Evolutionary conservation across 2,329 filamentous ascomycete genomes (phyloP).

Genomic region (Zymoseptoria pseudotritici): DNA sequence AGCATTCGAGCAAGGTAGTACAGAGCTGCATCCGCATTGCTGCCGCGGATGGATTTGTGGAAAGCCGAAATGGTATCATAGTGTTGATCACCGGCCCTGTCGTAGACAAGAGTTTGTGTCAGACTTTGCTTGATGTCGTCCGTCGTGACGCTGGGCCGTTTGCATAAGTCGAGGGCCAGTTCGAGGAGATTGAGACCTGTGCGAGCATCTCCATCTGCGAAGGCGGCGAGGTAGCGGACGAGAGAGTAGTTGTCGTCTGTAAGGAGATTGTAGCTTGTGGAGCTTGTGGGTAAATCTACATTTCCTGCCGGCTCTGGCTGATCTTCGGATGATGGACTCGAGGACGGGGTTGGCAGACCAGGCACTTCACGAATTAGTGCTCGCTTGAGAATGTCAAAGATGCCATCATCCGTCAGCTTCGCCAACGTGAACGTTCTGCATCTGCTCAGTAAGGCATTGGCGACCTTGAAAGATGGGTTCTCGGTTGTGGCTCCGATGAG

Average conservation of each 20-base stretch:
- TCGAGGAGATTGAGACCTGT: conserved; percentile 90
- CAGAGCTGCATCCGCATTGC: conserved; percentile 75
- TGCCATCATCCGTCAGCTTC: conserved; percentile 64
- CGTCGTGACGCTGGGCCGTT: conserved; percentile 56
- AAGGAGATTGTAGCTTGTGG: conserved; percentile 39
- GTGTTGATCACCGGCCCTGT: conserved; percentile 89
- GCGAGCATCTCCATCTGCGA: conserved; percentile 86
- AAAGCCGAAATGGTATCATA: conserved; percentile 97
- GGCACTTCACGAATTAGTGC: conserved; percentile 50
- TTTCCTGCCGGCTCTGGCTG: not conserved
- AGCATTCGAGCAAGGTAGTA: conserved; percentile 97
- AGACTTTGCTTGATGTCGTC: conserved; percentile 72
- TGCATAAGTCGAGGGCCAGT: conserved; percentile 71
- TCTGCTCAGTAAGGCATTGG: conserved; percentile 76
- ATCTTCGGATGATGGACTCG: conserved; percentile 20
- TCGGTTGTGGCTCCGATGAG: conserved; percentile 94
- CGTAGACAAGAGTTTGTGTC: conserved; percentile 90
- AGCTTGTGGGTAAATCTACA: not conserved
- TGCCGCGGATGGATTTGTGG: conserved; percentile 89
- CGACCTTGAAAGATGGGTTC: conserved; percentile 91
- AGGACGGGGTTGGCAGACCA: conserved; percentile 46
- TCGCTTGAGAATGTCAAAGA: conserved; percentile 66
- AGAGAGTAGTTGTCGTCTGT: conserved; percentile 62
- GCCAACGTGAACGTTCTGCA: conserved; percentile 85
- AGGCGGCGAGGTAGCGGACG: conserved; percentile 71